phyloP scores from a whole-genome alignment of 2,329 filamentous ascomycete genomes.

The Xylaria hypoxylon region DNA sequence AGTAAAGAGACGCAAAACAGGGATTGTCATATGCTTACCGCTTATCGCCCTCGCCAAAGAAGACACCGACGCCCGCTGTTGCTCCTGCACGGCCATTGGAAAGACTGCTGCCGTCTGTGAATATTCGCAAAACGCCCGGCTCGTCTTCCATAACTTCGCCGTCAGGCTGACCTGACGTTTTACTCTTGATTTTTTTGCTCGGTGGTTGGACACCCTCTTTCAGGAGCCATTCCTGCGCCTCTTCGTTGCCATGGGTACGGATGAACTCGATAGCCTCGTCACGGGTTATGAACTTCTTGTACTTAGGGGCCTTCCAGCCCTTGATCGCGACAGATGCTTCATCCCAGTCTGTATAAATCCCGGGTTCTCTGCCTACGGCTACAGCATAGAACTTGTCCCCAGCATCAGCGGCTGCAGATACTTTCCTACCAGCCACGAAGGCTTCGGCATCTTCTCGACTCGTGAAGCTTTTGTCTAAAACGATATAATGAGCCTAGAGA shows the following conservation, averaged over 20 bases:
- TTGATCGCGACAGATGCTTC: slow-evolving; percentile 78
- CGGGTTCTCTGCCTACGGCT: slow-evolving; percentile 67
- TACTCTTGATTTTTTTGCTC: slow-evolving; percentile 52
- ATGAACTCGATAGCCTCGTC: slow-evolving; percentile 85
- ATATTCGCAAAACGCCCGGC: slow-evolving; percentile 59
- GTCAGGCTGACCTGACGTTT: slow-evolving; percentile 26
- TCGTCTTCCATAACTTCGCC: slow-evolving; percentile 37
- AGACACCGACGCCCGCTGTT: slow-evolving; percentile 72
- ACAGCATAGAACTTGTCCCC: slow-evolving; percentile 69
- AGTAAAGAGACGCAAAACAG: slow-evolving; percentile 31
- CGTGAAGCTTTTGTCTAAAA: slow-evolving; percentile 81
- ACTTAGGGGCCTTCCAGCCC: slow-evolving; percentile 76
- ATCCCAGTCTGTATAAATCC: slow-evolving; percentile 74
- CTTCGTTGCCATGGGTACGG: slow-evolving; percentile 57
- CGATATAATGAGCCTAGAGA: slow-evolving; percentile 27
- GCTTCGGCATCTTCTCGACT: slow-evolving; percentile 80
- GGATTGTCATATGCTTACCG: slow-evolving; percentile 52
- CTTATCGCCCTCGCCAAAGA: slow-evolving; percentile 67
- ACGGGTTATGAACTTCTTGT: slow-evolving; percentile 75
- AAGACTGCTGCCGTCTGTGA: slow-evolving; percentile 72
- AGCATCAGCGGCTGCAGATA: slow-evolving; percentile 53
- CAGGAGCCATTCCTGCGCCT: slow-evolving; percentile 57
- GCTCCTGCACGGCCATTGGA: slow-evolving; percentile 69
- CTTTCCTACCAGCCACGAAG: slow-evolving; percentile 74
- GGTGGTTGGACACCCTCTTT: slow-evolving; percentile 53